phyloP scores from a whole-genome alignment of 192 early-diverging fungal genomes.

The Coemansia guatemalensis region DNA sequence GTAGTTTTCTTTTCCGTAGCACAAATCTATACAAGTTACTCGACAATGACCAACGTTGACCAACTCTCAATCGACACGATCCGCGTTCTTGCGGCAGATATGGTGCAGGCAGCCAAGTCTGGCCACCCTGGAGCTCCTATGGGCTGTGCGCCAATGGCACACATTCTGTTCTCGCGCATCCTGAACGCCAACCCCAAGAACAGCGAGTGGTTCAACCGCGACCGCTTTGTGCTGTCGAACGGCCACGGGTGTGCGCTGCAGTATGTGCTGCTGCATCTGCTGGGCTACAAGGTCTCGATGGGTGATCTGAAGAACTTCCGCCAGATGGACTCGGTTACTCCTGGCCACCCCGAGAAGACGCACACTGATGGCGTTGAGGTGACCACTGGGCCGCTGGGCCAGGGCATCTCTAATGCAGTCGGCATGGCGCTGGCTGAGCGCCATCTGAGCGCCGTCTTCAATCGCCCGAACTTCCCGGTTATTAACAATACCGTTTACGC shows the following conservation, averaged over 20 bases:
- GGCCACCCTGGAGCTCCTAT: slow-evolving; percentile 98
- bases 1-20: too few relatives aligned
- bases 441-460: slow-evolving; percentile 88
- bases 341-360: slow-evolving; percentile 92
- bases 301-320: slow-evolving; percentile 92
- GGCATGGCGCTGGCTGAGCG: slow-evolving; percentile 90
- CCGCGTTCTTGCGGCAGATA: slow-evolving; percentile 85
- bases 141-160: slow-evolving; percentile 95
- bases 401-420: slow-evolving; percentile 89
- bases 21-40: too few relatives aligned
- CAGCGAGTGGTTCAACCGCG: slow-evolving; percentile 90
- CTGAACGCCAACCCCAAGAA: slow-evolving; percentile 84
- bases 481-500: slow-evolving; percentile 85
- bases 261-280: slow-evolving; percentile 86
- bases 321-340: slow-evolving; percentile 79
- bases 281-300: slow-evolving; percentile 84
- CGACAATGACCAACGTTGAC: slow-evolving; percentile 48
- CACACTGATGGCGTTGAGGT: slow-evolving; percentile 93
- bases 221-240: slow-evolving; percentile 97
- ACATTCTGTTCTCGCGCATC: slow-evolving; percentile 82
- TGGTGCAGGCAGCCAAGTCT: slow-evolving; percentile 83
- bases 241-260: slow-evolving; percentile 95
- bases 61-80: slow-evolving; percentile 80
- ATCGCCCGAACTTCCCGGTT: slow-evolving; percentile 81
- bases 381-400: slow-evolving; percentile 95